Evolutionary conservation across 176 grass and related monocot genomes (phyloP).

Genomic region (Carex scoparia): DNA sequence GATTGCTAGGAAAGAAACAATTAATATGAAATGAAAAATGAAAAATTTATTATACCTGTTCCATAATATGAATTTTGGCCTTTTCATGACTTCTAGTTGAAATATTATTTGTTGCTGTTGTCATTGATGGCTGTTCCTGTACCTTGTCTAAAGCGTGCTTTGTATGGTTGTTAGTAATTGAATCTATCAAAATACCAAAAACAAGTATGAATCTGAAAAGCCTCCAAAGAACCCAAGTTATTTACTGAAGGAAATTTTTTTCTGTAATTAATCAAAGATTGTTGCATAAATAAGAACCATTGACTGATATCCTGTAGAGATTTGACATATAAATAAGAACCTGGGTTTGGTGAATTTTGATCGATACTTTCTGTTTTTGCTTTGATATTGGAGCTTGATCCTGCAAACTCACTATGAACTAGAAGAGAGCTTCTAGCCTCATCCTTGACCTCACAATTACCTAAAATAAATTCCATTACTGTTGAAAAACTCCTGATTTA

Average conservation of each 20-base stretch:
- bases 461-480: neutral
- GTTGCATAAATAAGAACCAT: neutral
- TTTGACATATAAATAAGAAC: neutral
- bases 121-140: neutral
- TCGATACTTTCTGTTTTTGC: neutral
- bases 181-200: neutral
- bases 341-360: conserved; percentile 8
- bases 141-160: neutral
- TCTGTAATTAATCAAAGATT: neutral
- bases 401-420: neutral
- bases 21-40: neutral
- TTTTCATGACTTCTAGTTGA: neutral
- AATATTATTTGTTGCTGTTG: neutral
- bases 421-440: neutral
- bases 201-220: neutral
- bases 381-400: neutral
- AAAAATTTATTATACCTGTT: neutral
- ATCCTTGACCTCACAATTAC: neutral
- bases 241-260: neutral
- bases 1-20: neutral
- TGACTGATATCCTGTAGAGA: neutral
- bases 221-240: neutral
- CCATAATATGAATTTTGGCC: neutral
- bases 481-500: neutral
- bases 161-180: neutral